phyloP scores from a whole-genome alignment of 441 rosid genomes.

The Syzygium malaccense region DNA sequence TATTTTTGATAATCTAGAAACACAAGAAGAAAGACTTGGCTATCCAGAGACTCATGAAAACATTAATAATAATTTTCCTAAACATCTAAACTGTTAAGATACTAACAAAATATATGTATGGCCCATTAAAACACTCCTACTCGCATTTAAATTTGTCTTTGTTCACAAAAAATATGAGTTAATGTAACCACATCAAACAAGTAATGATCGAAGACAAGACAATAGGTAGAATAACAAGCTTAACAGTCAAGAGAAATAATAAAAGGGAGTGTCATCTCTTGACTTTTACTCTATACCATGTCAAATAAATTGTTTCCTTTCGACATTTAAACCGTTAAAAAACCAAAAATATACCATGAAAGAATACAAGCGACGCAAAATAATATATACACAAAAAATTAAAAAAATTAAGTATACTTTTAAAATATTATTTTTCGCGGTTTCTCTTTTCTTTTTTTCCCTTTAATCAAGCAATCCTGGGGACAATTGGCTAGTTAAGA shows the following conservation, averaged over 20 bases:
- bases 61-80: not conserved
- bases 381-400: not conserved
- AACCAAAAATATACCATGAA: not conserved
- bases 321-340: not conserved
- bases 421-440: not conserved
- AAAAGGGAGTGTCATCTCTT: not conserved
- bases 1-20: not conserved
- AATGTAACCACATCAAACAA: not conserved
- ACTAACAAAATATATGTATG: not conserved
- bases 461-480: not conserved
- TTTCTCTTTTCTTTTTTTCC: not conserved
- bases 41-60: not conserved
- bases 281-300: not conserved
- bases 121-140: not conserved
- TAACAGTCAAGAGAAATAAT: not conserved
- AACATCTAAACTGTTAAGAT: not conserved
- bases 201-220: not conserved
- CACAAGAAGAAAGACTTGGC: not conserved
- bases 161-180: not conserved
- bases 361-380: not conserved
- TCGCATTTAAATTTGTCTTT: not conserved
- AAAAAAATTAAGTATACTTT: not conserved
- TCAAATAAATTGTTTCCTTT: not conserved
- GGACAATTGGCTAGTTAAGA: not conserved
- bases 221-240: not conserved